A percentile compares a stretch with the other conserved stretches of the same genome.
Evolutionary conservation across 257 asterid genomes (phyloP).

Genomic region (Solanum corneliomulleri): DNA sequence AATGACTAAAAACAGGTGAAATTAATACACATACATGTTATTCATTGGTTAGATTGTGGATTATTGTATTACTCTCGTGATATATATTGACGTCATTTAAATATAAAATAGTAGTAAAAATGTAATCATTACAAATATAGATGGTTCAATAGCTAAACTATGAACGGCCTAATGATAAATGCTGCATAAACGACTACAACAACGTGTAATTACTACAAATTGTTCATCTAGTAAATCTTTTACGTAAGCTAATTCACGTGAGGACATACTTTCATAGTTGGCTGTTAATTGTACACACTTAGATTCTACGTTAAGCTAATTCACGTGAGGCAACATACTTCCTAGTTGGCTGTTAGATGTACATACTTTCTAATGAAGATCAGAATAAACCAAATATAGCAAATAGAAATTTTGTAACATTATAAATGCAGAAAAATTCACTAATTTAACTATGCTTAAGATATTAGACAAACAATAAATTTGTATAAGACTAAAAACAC

Average conservation of each 20-base stretch:
- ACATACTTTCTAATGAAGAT: neutral
- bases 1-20: no score
- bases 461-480: neutral
- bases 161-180: neutral
- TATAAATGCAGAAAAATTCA: neutral
- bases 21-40: neutral
- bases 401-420: neutral
- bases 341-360: no score
- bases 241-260: neutral
- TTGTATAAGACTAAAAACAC: neutral
- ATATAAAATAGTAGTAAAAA: neutral
- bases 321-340: no score
- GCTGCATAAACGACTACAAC: neutral
- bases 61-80: neutral
- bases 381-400: neutral
- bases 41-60: neutral
- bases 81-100: neutral
- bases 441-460: neutral
- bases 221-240: neutral
- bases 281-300: neutral
- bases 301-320: no score
- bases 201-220: neutral
- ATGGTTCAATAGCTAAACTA: no score
- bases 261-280: neutral
- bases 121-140: neutral